Base-by-base conservation (phyloP, 1,284 basidiomycete genomes). In the Moniliella sp. region DNA sequence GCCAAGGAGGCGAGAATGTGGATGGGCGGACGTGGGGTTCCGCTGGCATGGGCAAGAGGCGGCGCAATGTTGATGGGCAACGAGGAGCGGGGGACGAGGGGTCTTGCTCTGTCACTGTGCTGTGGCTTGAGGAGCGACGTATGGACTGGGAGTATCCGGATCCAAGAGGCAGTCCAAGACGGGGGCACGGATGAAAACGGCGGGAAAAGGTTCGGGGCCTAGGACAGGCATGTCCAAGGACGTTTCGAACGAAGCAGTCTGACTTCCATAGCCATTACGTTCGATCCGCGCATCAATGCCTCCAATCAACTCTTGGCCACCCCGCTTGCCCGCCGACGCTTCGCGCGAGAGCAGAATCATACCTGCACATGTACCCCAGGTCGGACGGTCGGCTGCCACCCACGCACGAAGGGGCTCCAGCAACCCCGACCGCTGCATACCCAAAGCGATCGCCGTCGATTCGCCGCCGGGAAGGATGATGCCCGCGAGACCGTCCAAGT, bases 281-380 rank as follows among this genome's bases (percentile, higher is more conserved):
- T 73, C 76, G 5, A 88, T 75, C 8, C 71, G 71, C 37, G 88
- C 67, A 11, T 76, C 74, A 38, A 93, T 71, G 11, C 78, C 84
- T 16, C 76, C 76, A 12, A 93, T 66, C 9, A 86, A 66, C 46
- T 84, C 78, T 61, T 84, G 82, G 2, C 81, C 80, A 25, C 78
- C 80, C 50, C 74, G 76, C 66, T 86, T 88, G 8, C 74, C 71
- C 30, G 78, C 76, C 10, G 36, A 46, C 10, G 56, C 40, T 75
- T 54, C 39, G 25, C 43, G 23, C 29, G 73, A 10, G 27, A 94
- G 71, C 31, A 94, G 67, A 43, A 97, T 94, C 45, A 88, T 86
- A 12, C 88, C 88, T 0, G 88, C 88, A 61, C 88, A 97, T 0
- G 86, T 94, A 2, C 88, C 88, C 81, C 83, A 97, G 0, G 86